phyloP scores from a whole-genome alignment of 129 eudicot species.

The Arctium lappa region DNA sequence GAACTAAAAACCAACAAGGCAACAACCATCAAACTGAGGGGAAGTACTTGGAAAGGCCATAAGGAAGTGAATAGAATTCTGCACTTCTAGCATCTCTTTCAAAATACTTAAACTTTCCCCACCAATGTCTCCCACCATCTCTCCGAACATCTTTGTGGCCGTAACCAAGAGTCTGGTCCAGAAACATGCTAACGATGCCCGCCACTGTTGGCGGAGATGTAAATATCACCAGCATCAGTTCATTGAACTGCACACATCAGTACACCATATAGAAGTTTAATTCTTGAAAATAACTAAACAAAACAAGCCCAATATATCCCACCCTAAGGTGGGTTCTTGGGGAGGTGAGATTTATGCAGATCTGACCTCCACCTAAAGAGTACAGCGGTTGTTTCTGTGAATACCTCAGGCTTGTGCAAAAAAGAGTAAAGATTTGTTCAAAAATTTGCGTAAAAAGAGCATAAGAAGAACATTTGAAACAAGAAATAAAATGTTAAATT shows the following conservation, averaged over 20 bases:
- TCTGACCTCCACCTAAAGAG: not conserved
- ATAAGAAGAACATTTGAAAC: not conserved
- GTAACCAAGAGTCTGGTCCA: slow-evolving; percentile 66
- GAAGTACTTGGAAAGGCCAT: slow-evolving; percentile 73
- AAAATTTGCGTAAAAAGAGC: not conserved
- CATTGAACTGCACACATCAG: slow-evolving; percentile 58
- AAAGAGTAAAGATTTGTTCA: not conserved
- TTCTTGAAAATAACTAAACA: not conserved
- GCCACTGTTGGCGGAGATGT: slow-evolving; percentile 86
- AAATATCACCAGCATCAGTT: slow-evolving; percentile 61
- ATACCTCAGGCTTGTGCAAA: not conserved
- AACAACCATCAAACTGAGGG: slow-evolving; percentile 45
- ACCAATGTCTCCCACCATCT: slow-evolving; percentile 96
- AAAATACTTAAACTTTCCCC: slow-evolving; percentile 69
- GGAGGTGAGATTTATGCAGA: too few species aligned
- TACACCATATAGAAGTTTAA: not conserved
- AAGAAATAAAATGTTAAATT: too few species aligned
- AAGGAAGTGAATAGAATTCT: slow-evolving; percentile 79
- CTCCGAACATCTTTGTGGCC: slow-evolving; percentile 36
- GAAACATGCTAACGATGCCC: slow-evolving; percentile 46
- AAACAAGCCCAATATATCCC: not conserved
- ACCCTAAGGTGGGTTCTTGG: not conserved
- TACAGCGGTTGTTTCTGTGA: not conserved
- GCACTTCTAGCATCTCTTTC: slow-evolving; percentile 71
- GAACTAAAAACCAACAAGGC: not conserved